Evolutionary conservation across 768 basidiomycete genomes (phyloP).

Genomic region (Rossbeevera mucosa): DNA sequence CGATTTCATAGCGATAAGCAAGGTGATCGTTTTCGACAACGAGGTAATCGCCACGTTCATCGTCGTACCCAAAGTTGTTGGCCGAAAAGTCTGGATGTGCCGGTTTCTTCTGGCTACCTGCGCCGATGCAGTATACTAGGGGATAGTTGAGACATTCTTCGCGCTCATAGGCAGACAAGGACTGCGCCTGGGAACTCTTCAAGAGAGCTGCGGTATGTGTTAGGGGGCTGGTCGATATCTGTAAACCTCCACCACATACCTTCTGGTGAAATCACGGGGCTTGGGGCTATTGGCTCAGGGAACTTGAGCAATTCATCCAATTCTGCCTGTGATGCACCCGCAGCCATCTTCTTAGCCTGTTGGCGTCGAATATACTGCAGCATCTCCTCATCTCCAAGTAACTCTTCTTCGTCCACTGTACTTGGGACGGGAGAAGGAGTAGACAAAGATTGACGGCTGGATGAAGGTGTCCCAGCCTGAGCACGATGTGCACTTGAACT

Average conservation of each 20-base stretch:
- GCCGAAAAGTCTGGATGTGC: conserved; percentile 66
- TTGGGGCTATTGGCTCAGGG: conserved; percentile 83
- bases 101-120: conserved; percentile 76
- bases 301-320: conserved; percentile 86
- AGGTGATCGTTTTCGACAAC: conserved; percentile 90
- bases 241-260: conserved; percentile 43
- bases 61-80: conserved; percentile 95
- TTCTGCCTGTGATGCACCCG: conserved; percentile 80
- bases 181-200: conserved; percentile 59
- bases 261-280: conserved; percentile 57
- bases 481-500: conserved; percentile 44
- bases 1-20: conserved; percentile 93
- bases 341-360: conserved; percentile 80
- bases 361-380: conserved; percentile 87
- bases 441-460: conserved; percentile 70
- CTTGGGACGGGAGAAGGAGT: conserved; percentile 83
- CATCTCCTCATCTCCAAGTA: conserved; percentile 96
- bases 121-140: conserved; percentile 77
- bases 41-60: conserved; percentile 95
- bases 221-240: conserved; percentile 5
- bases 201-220: conserved; percentile 51
- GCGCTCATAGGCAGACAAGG: conserved; percentile 82
- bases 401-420: conserved; percentile 78
- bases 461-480: conserved; percentile 59
- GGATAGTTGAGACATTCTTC: conserved; percentile 89